Base-by-base conservation (phyloP, 805 yeast genomes). In the Ogataea angusta region DNA sequence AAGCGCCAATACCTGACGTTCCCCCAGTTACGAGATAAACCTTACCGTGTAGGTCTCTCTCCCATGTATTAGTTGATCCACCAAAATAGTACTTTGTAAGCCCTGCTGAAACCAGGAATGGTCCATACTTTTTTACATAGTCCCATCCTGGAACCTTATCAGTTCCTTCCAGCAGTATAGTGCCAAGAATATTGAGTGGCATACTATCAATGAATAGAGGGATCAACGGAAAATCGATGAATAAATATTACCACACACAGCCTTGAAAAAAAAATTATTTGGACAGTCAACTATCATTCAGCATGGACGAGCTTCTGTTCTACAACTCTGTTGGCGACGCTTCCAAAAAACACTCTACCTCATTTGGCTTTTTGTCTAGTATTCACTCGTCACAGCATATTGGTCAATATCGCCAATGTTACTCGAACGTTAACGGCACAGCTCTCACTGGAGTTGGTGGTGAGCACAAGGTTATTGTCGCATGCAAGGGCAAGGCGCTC, bases 1-100 rank as follows among this genome's bases (percentile, higher is more conserved):
- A 74, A 0, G 91, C 83, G 0, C 99, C 99, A 45, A 88, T 60
- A 0, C 98, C 97, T 1, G 95, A 75, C 0, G 98, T 91, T 2
- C 95, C 99, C n/a, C 99, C 99, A 0, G 93, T 84, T 6, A 86
- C 71, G 15, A 85, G 68, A 53, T 72, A 84, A 4, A 90, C 98
- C 54, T 81, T 80, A 1, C 98, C 97, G 57, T 93, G 96, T 59
- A 91, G 64, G 49, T 89, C 90, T 45, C 97, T 72, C 46, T 87
- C 95, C 96, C 96, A 91, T 0, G 89, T 85, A 63, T 91, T 93
- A 15, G 75, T 51, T 1, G 85, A 62, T 9, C 99, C 99, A 25
- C 82, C 76, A 53, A 85, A 80, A 66, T 85, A 87, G 59, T 76
- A 77, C 59, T 91, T 91, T 30, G 79, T 37, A 1, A 73, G 72